A percentile compares a stretch with the other conserved stretches of the same genome.
Conservation (phyloP, 2,329 filamentous ascomycete species). For the Fusarium lyarnte region DNA sequence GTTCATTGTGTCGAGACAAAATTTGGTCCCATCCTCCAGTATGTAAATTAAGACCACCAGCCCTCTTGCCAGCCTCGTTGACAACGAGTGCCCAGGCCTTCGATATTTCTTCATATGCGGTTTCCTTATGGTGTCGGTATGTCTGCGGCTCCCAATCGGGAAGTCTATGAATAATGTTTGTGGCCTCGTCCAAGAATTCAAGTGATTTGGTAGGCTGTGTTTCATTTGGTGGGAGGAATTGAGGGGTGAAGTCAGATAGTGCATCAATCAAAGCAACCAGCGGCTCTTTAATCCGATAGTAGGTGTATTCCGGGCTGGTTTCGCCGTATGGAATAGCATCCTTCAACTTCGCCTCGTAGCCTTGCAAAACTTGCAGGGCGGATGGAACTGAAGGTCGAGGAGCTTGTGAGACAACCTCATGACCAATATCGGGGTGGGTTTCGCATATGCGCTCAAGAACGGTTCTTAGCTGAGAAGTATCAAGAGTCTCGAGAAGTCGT, state of each 20-base stretch:
- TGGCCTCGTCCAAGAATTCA: constrained; percentile 88
- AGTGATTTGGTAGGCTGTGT: constrained; percentile 83
- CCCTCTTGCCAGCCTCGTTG: constrained; percentile 88
- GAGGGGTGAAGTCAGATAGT: constrained; percentile 91
- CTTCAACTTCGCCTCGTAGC: constrained; percentile 82
- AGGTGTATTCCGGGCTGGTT: constrained; percentile 89
- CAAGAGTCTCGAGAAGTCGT: constrained; percentile 93
- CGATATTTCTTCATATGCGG: constrained; percentile 94
- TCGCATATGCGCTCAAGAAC: constrained; percentile 94
- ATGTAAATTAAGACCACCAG: constrained; percentile 88
- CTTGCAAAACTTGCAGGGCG: constrained; percentile 80
- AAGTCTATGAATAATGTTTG: constrained; percentile 86
- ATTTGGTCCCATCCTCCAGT: constrained; percentile 93
- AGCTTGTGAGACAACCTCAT: constrained; percentile 84
- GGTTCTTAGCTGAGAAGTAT: constrained; percentile 82
- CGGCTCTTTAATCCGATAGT: constrained; percentile 88
- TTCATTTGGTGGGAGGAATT: constrained; percentile 94
- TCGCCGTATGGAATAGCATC: constrained; percentile 87
- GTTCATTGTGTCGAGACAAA: constrained; percentile 86
- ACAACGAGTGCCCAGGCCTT: constrained; percentile 94
- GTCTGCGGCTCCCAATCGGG: constrained; percentile 91
- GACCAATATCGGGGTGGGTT: constrained; percentile 83
- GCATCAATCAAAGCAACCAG: constrained; percentile 86
- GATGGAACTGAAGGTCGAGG: constrained; percentile 87
- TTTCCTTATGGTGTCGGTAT: constrained; percentile 92